Evolutionary conservation across 805 yeast species (phyloP).

Genomic region (Sugiyamaella americana): DNA sequence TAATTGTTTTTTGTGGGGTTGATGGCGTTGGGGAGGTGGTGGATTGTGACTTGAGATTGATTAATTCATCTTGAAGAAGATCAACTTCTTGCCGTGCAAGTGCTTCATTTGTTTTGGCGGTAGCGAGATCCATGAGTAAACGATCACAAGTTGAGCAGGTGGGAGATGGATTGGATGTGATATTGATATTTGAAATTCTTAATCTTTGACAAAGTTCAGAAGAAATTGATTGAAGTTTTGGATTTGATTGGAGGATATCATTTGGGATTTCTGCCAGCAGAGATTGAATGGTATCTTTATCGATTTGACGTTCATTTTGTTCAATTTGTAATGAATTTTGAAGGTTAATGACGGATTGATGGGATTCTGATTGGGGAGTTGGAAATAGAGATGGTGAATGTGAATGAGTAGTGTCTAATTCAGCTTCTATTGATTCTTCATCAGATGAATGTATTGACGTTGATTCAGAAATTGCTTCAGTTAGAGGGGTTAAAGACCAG

Average conservation of each 20-base stretch:
- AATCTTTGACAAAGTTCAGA: conserved; percentile 3
- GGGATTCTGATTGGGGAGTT: no score
- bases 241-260: neutral
- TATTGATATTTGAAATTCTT: neutral
- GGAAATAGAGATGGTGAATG: neutral
- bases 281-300: conserved; percentile 6
- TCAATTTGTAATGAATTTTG: conserved; percentile 12
- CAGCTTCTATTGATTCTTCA: neutral
- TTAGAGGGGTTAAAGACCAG: neutral
- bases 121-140: conserved; percentile 26
- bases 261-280: conserved; percentile 5
- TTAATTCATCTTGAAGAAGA: conserved; percentile 3
- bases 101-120: conserved; percentile 27
- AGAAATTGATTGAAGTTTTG: neutral
- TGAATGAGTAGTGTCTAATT: neutral
- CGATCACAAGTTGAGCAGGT: conserved; percentile 26
- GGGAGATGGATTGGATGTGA: neutral
- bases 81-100: conserved; percentile 28
- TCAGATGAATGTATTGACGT: neutral
- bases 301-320: conserved; percentile 15
- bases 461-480: neutral
- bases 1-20: neutral
- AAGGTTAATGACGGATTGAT: neutral
- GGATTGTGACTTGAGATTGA: neutral
- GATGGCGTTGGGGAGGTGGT: neutral